These are phyloP conservation scores for Lodderomyces pseudojiufengensis DNA, from an alignment of 1,139 yeast genomes.

Conservation along the genomic window DNA sequence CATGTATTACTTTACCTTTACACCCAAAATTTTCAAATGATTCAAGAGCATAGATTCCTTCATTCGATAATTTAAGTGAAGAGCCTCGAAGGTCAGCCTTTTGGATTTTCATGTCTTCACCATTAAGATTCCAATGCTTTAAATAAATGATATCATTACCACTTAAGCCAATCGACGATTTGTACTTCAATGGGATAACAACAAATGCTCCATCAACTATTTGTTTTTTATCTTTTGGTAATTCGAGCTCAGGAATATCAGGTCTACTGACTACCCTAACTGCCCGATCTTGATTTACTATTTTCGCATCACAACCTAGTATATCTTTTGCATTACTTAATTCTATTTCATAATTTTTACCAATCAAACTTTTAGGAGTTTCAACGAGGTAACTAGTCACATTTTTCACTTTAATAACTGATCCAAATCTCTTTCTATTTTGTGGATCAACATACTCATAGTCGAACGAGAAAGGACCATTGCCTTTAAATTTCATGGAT, in stretches of 20 bases:
- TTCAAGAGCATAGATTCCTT: conserved; percentile 62
- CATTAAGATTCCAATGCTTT: conserved; percentile 16
- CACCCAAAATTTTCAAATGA: conserved; percentile 67
- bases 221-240: conserved; percentile 21
- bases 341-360: conserved; percentile 67
- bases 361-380: conserved; percentile 54
- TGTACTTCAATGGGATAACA: conserved; percentile 52
- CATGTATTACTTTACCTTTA: conserved; percentile 49
- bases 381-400: conserved; percentile 43
- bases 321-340: conserved; percentile 67
- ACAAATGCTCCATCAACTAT: conserved; percentile 62
- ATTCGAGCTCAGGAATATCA: conserved; percentile 50
- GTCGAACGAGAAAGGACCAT: conserved; percentile 68
- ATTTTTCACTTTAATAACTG: conserved; percentile 40
- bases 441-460: conserved; percentile 48
- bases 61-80: conserved; percentile 35
- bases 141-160: conserved; percentile 26
- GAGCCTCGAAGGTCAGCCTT: conserved; percentile 7
- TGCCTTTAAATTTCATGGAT: conserved; percentile 66
- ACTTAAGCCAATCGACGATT: conserved; percentile 28
- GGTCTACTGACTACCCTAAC: conserved; percentile 61
- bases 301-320: conserved; percentile 64
- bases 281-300: conserved; percentile 47
- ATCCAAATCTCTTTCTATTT: conserved; percentile 35
- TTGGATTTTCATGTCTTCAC: conserved; percentile 3